Base-by-base conservation (phyloP, 345 rosid species). In the Raphanus raphanistrum region DNA sequence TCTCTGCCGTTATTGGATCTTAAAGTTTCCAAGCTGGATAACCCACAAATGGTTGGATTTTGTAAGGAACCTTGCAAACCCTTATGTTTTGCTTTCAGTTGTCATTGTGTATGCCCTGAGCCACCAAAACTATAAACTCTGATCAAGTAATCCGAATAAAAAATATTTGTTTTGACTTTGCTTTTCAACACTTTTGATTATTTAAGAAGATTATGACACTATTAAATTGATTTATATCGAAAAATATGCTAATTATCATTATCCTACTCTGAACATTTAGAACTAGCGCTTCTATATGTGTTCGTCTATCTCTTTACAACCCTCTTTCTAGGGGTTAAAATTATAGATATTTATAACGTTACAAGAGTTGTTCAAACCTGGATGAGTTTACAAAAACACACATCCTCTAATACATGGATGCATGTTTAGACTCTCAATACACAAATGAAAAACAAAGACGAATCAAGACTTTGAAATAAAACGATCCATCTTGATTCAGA, bases 61-160 rank as follows among this genome's bases (percentile, higher is more conserved):
- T 76, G 79, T 69, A 26, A 4, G 8, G 69, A 52, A 69, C 5
- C 15, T 25, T 76, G 74, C 74, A 48, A 62, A 61, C 57, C 52
- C 52, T 45, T 45, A 45, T 45, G 52, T 45, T 45, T 43, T 45
- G 6, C 4, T 1, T 45, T 12, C 52, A 45, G 52, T 45, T 45
- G 52, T 45, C 52, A 45, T 45, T 45, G 52, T 45, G 52, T 45
- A 45, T 45, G 72, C 29, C 25, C 25, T 57, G 4, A 13, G 4
- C 4, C 50, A 29, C 62, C 32, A 54, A 54, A 15, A 11, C 3
- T 26, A 45, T 69, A 55, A 70, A 17, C 26, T 57, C 57, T 21
- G 32, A 35, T 50, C 55, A 50, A 50, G 21, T 50, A 50, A 50
- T 45, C 13, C n/a, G 55, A 45, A n/a, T 48, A 50, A 50, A 50